Conservation (phyloP, 257 asterid genomes). For the Leonotis leonurus region DNA sequence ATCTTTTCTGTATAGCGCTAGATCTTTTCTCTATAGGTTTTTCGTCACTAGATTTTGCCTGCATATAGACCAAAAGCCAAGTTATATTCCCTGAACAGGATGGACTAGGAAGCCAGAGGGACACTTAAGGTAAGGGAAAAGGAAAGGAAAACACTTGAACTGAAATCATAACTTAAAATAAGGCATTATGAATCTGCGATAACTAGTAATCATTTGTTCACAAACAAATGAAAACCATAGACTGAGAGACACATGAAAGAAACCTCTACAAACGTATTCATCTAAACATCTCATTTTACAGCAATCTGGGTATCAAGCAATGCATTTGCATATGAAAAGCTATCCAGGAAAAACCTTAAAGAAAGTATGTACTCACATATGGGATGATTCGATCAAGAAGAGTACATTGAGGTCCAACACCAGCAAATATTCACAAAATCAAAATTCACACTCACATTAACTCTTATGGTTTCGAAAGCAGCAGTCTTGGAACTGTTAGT, state of each 20-base stretch:
- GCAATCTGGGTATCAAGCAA: background rate
- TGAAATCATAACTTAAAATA: background rate
- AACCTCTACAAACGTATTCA: background rate
- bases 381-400: background rate
- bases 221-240: background rate
- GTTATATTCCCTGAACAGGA: background rate
- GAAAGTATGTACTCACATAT: no score
- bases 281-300: no score
- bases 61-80: conserved; percentile 9
- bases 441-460: conserved; percentile 25
- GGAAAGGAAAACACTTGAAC: background rate
- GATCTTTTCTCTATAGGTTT: conserved; percentile 23
- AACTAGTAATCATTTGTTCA: background rate
- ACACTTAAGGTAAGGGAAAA: background rate
- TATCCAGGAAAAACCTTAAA: no score
- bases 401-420: background rate
- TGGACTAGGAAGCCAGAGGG: background rate
- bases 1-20: conserved; percentile 15
- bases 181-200: background rate
- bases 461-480: conserved; percentile 31
- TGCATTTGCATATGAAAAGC: background rate
- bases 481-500: conserved; percentile 22
- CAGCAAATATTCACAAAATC: background rate
- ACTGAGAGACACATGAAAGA: background rate
- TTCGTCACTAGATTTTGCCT: no score